Evolutionary conservation across 75 land plant species (phyloP), one percentile per base, ranked within the genome.

Genomic region (Cupressus sempervirens): DNA sequence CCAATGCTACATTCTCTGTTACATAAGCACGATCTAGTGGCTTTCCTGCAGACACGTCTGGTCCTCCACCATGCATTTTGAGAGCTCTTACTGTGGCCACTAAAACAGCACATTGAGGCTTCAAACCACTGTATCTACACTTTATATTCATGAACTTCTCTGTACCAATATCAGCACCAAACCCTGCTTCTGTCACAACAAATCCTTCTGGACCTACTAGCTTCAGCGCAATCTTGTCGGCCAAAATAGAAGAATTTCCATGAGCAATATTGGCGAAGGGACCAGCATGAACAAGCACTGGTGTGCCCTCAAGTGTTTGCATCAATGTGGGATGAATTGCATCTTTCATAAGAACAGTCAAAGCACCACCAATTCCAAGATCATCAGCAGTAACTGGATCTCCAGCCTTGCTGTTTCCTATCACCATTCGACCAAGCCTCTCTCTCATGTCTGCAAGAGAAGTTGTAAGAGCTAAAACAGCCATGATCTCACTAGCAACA

Each of bases 201-300:
- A 97, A 97, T 7, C 99, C 99, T 58, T 90, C 92, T 0, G 91
- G 92, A 12, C 99, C 99, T 34, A 97, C 99, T 18, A 97, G 86
- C 86, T 97, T 97, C 68, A 95, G 82, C 7, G 99, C 97, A 90
- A 97, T 95, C 82, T 97, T 95, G 85, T 97, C 97, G 16, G 99
- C 99, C n/a, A 97, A 93, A 73, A 98, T 88, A n/a, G 99, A 98
- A 68, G 99, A 98, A 84, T 98, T 98, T 13, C 99, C 99, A 90
- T 98, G 99, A 29, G 99, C 99, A 85, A 96, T 98, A 82, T 98
- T 96, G 70, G 99, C 99, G 90, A 98, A 98, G n/a, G 99, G 98
- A 26, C 99, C 99, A 29, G 99, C 99, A 88, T 98, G 99, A 56
- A 98, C 98, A 83, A 98, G 91, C 35, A 98, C 99, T 38, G 99